Evolutionary conservation across 306 rosid species (phyloP).

Genomic region (Malus asiatica): DNA sequence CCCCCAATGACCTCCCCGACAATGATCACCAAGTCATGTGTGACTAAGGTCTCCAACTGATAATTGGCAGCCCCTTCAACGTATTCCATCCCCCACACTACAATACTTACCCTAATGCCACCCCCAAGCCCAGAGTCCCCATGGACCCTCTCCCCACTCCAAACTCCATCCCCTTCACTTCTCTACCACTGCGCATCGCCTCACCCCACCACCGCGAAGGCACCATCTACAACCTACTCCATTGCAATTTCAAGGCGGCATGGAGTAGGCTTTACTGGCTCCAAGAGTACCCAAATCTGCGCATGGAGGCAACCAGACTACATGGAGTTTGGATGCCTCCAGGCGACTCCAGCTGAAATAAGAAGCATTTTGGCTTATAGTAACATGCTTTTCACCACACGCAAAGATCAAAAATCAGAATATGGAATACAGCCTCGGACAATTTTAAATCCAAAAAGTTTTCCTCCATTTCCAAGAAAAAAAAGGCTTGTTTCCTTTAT

Average conservation of each 20-base stretch:
- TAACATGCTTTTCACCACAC: slow-evolving; percentile 53
- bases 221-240: slow-evolving; percentile 51
- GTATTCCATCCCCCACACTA: slow-evolving; percentile 20
- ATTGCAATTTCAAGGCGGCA: slow-evolving; percentile 35
- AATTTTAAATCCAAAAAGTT: slow-evolving; percentile 42
- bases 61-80: slow-evolving; percentile 25
- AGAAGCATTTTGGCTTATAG: slow-evolving; percentile 38
- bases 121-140: slow-evolving; percentile 58
- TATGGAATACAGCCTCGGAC: slow-evolving; percentile 45
- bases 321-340: slow-evolving; percentile 44
- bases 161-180: slow-evolving; percentile 51
- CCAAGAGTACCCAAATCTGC: slow-evolving; percentile 44
- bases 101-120: slow-evolving; percentile 12
- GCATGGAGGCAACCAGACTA: slow-evolving; percentile 63
- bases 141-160: slow-evolving; percentile 67
- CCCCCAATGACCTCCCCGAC: slow-evolving; percentile 23
- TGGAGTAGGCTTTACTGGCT: slow-evolving; percentile 54
- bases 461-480: slow-evolving; percentile 39
- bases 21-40: slow-evolving; percentile 25
- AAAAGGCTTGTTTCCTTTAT: slow-evolving; percentile 26
- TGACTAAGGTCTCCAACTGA: slow-evolving; percentile 33
- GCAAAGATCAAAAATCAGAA: slow-evolving; percentile 54
- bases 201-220: slow-evolving; percentile 67
- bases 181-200: slow-evolving; percentile 70
- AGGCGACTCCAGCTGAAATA: slow-evolving; percentile 35